phyloP scores from a whole-genome alignment of 306 rosid genomes.

The Sesbania bispinosa region DNA sequence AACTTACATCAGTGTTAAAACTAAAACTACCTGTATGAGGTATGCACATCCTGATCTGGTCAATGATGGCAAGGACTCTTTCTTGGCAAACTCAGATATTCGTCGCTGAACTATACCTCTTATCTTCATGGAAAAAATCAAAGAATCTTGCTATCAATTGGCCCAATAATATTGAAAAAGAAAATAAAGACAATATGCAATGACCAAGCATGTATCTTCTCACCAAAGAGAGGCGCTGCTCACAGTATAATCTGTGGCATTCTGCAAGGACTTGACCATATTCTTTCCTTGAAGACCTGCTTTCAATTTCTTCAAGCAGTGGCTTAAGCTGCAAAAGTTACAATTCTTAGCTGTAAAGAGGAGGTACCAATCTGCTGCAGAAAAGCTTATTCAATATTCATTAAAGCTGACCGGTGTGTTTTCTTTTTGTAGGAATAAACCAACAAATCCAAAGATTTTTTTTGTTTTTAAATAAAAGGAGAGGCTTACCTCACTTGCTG shows the following conservation, averaged over 20 bases:
- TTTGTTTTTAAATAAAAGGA: constrained; percentile 15
- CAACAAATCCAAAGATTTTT: constrained; percentile 7
- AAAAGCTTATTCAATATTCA: constrained; percentile 21
- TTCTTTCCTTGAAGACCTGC: constrained; percentile 91
- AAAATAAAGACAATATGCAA: constrained; percentile 3
- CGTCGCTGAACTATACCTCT: constrained; percentile 86
- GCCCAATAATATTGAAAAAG: not conserved
- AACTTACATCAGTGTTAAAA: not conserved
- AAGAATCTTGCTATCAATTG: constrained; percentile 26
- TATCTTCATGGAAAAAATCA: constrained; percentile 52
- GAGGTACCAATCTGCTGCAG: not conserved
- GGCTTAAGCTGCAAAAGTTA: constrained; percentile 75
- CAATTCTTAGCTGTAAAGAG: constrained; percentile 20
- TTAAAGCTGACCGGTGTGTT: not conserved
- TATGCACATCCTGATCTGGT: constrained; percentile 99
- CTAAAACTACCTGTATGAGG: constrained; percentile 75
- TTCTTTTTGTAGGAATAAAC: constrained; percentile 10
- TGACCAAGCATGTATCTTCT: constrained; percentile 45
- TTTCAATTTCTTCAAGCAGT: constrained; percentile 83
- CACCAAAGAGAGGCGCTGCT: constrained; percentile 95
- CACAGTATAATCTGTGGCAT: constrained; percentile 93
- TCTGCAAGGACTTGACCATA: constrained; percentile 82
- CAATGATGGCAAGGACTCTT: constrained; percentile 89
- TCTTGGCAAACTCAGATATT: constrained; percentile 90
- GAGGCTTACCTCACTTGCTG: constrained; percentile 79